phyloP scores from a whole-genome alignment of 1,284 basidiomycete species.

The Serendipita sp. region DNA sequence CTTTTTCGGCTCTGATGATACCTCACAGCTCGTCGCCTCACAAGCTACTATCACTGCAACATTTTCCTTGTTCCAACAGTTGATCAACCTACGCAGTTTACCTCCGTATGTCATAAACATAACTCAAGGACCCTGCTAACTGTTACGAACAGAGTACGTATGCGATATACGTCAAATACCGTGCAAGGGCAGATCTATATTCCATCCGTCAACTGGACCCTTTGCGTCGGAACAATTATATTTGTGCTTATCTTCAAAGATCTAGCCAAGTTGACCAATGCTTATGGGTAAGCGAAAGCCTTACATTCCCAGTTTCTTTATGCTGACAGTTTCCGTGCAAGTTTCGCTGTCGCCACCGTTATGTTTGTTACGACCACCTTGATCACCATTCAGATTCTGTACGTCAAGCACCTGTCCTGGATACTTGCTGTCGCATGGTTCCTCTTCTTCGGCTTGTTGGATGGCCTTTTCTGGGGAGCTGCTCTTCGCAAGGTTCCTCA shows the following conservation, averaged over 20 bases:
- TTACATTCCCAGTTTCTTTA: neutral
- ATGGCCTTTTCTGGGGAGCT: conserved; percentile 49
- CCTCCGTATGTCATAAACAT: conserved; percentile 27
- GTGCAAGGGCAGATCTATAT: conserved; percentile 53
- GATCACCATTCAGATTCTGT: conserved; percentile 41
- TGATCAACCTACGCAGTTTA: conserved; percentile 44
- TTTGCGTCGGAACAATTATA: conserved; percentile 36
- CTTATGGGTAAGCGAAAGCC: conserved; percentile 26
- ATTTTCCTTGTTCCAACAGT: conserved; percentile 49
- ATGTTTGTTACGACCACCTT: conserved; percentile 46
- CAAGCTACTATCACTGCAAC: conserved; percentile 58
- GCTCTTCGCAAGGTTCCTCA: conserved; percentile 43
- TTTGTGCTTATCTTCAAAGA: conserved; percentile 45
- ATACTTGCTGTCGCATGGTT: conserved; percentile 35
- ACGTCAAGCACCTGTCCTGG: conserved; percentile 36
- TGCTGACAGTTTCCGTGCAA: conserved; percentile 15
- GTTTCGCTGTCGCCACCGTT: conserved; percentile 48
- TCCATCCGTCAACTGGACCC: conserved; percentile 40
- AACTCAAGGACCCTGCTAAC: neutral
- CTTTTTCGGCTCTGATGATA: neutral
- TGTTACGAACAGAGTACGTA: conserved; percentile 25
- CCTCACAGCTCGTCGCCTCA: conserved; percentile 36
- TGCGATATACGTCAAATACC: conserved; percentile 44
- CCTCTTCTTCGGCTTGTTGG: conserved; percentile 44
- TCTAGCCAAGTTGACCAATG: conserved; percentile 35